A percentile compares a stretch with the other conserved stretches of the same genome.
These are phyloP conservation scores for Musa beccarii DNA, from an alignment of 176 grass and related monocot species.

Conservation along the genomic window DNA sequence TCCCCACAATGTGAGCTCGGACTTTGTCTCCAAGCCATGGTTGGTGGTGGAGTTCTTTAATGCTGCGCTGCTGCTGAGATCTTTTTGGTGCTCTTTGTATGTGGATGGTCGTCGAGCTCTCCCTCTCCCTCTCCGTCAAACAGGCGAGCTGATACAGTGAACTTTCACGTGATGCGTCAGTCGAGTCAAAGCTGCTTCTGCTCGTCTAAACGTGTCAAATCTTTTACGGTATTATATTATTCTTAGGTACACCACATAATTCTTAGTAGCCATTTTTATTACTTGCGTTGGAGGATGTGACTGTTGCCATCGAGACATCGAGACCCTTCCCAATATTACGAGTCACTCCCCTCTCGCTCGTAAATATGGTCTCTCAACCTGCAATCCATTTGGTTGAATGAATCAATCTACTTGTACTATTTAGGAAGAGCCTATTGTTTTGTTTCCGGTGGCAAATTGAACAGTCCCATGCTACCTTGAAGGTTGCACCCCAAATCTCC, in stretches of 20 bases:
- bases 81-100: not conserved
- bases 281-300: no score
- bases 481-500: not conserved
- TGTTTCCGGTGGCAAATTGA: not conserved
- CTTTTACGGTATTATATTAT: no score
- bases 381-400: not conserved
- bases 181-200: no score
- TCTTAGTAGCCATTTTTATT: no score
- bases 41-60: not conserved
- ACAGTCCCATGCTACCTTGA: not conserved
- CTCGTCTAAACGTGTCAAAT: no score
- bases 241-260: no score
- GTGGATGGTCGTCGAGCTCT: not conserved
- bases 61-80: not conserved
- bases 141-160: no score
- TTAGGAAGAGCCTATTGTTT: not conserved
- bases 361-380: not conserved
- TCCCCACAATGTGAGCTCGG: no score
- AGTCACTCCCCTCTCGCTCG: not conserved
- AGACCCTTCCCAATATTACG: not conserved
- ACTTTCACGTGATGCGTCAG: no score
- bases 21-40: no score
- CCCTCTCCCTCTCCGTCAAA: no score
- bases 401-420: not conserved
- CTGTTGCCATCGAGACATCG: no score